phyloP scores from a whole-genome alignment of 306 rosid species.

The Vachellia pachyceras region DNA sequence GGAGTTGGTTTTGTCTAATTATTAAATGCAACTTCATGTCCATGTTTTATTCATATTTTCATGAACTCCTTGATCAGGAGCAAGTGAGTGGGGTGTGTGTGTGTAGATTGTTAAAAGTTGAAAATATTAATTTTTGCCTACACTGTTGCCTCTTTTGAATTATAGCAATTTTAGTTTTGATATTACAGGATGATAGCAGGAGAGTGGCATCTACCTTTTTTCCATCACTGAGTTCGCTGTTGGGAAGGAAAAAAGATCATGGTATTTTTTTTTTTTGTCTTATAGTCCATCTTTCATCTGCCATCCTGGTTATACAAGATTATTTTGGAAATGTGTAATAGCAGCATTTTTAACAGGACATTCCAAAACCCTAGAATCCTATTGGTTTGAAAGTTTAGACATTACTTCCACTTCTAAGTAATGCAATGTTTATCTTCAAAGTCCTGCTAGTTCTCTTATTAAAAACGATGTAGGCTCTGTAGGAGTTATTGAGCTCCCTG shows the following conservation, averaged over 20 bases:
- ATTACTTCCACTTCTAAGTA: background rate
- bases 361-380: background rate
- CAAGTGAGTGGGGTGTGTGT: too few relatives aligned
- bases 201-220: background rate
- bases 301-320: background rate
- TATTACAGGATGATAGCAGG: conserved; percentile 17
- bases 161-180: background rate
- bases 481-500: background rate
- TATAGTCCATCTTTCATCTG: background rate
- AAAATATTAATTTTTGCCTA: background rate
- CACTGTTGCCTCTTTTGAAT: background rate
- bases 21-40: background rate
- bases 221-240: background rate
- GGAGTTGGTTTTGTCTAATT: background rate
- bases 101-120: background rate
- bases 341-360: background rate
- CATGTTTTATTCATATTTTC: background rate
- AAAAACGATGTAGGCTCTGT: background rate
- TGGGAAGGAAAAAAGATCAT: conserved; percentile 6
- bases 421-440: background rate
- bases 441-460: background rate
- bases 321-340: background rate
- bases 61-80: background rate
- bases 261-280: background rate
- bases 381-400: background rate